A percentile compares a stretch with the other conserved stretches of the same genome.
These are phyloP conservation scores for Trypanosoma rangeli DNA, from an alignment of 208 protist species.

Conservation along the genomic window DNA sequence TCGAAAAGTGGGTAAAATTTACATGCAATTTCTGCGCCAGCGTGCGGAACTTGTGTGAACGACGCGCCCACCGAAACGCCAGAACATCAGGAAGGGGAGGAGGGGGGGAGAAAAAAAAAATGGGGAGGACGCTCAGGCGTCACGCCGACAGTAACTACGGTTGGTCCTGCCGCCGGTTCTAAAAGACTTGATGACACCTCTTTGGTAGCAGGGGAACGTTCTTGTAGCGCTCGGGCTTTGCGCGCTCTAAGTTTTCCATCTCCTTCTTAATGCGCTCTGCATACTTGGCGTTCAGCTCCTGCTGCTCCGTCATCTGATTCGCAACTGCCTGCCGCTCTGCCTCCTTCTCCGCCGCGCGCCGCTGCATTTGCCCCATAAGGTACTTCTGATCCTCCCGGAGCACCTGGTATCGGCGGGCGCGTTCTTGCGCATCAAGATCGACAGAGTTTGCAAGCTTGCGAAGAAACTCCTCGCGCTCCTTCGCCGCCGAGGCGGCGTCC, in stretches of 20 bases:
- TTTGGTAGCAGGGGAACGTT: constrained; percentile 67
- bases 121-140: not conserved
- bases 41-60: not conserved
- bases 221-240: constrained; percentile 72
- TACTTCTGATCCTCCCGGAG: constrained; percentile 72
- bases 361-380: constrained; percentile 62
- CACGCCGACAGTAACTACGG: not conserved
- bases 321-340: constrained; percentile 34
- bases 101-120: not conserved
- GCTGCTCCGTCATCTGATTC: constrained; percentile 58
- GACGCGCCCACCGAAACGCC: not conserved
- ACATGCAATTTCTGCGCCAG: not conserved
- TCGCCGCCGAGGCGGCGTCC: constrained; percentile 32
- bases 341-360: constrained; percentile 46
- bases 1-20: not conserved
- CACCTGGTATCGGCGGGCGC: constrained; percentile 38
- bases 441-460: constrained; percentile 31
- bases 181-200: constrained; percentile 42
- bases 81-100: not conserved
- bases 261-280: constrained; percentile 65
- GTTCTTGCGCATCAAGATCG: constrained; percentile 39
- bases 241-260: constrained; percentile 74
- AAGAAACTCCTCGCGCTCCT: constrained; percentile 59
- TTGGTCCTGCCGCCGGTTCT: not conserved
- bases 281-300: constrained; percentile 52